Conservation (phyloP, 1,284 basidiomycete genomes). For the Hypsizygus ulmarius region DNA sequence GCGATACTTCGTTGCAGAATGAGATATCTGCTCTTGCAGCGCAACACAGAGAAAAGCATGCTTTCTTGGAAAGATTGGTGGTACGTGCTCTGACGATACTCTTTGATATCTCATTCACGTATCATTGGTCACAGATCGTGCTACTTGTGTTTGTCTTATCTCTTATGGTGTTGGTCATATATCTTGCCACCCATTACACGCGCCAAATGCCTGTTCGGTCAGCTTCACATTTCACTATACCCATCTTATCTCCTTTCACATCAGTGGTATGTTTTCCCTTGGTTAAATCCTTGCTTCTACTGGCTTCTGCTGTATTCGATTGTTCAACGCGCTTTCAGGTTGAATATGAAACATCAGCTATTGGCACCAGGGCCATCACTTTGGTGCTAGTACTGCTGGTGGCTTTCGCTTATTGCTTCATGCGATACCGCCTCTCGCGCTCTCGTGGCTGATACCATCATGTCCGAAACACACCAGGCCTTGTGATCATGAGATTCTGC, state of each 20-base stretch:
- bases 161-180: slow-evolving; percentile 42
- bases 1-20: slow-evolving; percentile 29
- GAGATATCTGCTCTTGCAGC: slow-evolving; percentile 38
- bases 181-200: slow-evolving; percentile 35
- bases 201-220: slow-evolving; percentile 25
- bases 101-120: not conserved
- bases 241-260: slow-evolving; percentile 64
- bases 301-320: not conserved
- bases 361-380: slow-evolving; percentile 44
- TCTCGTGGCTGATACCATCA: slow-evolving; percentile 4
- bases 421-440: slow-evolving; percentile 34
- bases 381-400: slow-evolving; percentile 37
- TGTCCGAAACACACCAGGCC: no score
- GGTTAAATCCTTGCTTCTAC: not conserved
- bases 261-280: slow-evolving; percentile 51
- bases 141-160: slow-evolving; percentile 39
- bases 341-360: slow-evolving; percentile 58
- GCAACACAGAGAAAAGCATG: slow-evolving; percentile 44
- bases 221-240: slow-evolving; percentile 61
- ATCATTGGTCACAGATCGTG: slow-evolving; percentile 32
- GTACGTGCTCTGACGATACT: slow-evolving; percentile 34
- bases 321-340: slow-evolving; percentile 35
- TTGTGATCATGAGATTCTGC: no score
- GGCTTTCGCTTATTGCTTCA: slow-evolving; percentile 36
- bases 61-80: slow-evolving; percentile 48